phyloP scores from a whole-genome alignment of 306 rosid species.

The Vigna trinervia region DNA sequence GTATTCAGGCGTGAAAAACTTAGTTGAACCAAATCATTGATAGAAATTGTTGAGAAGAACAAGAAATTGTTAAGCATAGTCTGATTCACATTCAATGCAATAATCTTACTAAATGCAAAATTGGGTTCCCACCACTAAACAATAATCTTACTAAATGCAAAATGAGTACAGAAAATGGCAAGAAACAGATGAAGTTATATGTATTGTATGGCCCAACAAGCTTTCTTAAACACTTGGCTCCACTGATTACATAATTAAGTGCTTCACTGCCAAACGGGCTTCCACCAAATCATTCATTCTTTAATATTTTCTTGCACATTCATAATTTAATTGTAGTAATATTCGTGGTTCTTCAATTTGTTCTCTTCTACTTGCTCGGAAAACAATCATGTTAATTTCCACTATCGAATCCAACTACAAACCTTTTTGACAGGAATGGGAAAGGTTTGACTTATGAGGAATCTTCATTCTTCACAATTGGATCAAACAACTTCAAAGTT shows the following conservation, averaged over 20 bases:
- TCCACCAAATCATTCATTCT: slow-evolving; percentile 34
- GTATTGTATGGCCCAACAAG: not conserved
- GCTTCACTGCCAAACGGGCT: slow-evolving; percentile 22
- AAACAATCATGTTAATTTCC: slow-evolving; percentile 36
- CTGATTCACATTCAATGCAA: not conserved
- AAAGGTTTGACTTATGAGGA: too few relatives aligned
- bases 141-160: slow-evolving; percentile 22
- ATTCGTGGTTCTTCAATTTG: slow-evolving; percentile 18
- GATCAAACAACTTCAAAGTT: too few relatives aligned
- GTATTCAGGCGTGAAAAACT: too few relatives aligned
- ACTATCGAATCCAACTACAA: not conserved
- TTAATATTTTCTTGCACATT: not conserved
- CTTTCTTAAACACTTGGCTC: slow-evolving; percentile 1
- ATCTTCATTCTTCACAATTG: too few relatives aligned
- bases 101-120: slow-evolving; percentile 20
- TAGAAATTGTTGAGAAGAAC: not conserved
- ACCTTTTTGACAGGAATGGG: too few relatives aligned
- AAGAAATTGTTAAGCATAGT: not conserved
- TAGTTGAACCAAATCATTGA: not conserved
- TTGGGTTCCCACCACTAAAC: not conserved
- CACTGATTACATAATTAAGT: not conserved
- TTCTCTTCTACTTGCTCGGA: too few relatives aligned
- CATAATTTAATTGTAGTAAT: not conserved
- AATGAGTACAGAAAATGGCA: slow-evolving; percentile 19
- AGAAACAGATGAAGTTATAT: not conserved